Evolutionary conservation across 371 early-diverging fungal genomes (phyloP).

Genomic region (Rhizopus arrhizus): DNA sequence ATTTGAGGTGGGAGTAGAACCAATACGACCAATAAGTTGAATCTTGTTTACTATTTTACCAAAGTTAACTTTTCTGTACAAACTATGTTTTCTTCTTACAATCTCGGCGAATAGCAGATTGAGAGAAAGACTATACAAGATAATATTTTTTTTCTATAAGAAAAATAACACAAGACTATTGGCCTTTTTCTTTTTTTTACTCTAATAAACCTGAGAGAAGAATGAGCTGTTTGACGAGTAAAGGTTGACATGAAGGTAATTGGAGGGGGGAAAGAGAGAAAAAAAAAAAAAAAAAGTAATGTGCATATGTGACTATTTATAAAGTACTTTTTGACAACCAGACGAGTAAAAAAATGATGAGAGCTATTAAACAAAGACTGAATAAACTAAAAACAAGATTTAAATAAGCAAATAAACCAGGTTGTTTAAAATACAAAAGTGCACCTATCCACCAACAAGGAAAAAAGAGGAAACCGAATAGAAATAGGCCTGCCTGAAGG

Average conservation of each 20-base stretch:
- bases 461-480: conserved; percentile 31
- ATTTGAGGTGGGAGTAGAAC: conserved; percentile 50
- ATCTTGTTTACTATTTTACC: conserved; percentile 52
- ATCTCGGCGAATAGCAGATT: conserved; percentile 27
- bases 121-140: conserved; percentile 27
- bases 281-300: too few relatives aligned
- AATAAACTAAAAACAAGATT: background rate
- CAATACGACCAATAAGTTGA: conserved; percentile 59
- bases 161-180: conserved; percentile 11
- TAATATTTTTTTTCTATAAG: background rate
- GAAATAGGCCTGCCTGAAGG: conserved; percentile 12
- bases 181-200: conserved; percentile 13
- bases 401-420: background rate
- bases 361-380: background rate
- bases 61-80: too few relatives aligned
- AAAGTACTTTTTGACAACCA: background rate
- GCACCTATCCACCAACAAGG: conserved; percentile 33
- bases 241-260: conserved; percentile 18
- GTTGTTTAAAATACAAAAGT: conserved; percentile 6
- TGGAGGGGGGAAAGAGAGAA: too few relatives aligned
- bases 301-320: background rate
- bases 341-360: background rate
- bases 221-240: conserved; percentile 16
- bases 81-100: conserved; percentile 15
- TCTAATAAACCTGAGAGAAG: conserved; percentile 23